Evolutionary conservation across 148 eudicot species (phyloP), one percentile per base, ranked within the genome.

Genomic region (Selenicereus undatus): DNA sequence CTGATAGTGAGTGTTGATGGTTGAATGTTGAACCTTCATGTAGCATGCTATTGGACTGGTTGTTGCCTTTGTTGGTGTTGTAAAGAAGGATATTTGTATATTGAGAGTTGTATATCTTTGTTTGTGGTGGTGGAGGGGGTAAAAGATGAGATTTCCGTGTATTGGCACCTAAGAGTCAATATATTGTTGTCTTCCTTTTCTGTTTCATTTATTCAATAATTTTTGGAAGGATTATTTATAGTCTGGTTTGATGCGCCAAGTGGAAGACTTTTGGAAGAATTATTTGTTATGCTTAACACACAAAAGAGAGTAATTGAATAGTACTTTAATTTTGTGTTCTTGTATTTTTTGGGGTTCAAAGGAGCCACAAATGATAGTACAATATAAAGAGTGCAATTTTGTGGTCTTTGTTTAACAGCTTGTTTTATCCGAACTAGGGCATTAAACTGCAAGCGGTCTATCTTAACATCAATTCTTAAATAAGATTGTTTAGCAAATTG

Each of bases 91-190:
- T 66, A 78, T 86, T 75, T 83, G 88, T 86, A 86, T 78, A 86
- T 86, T 77, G 73, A 56, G 86, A 86, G 86, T 54, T 80, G 76
- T 86, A 80, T 79, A 86, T 79, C 71, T 71, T 51, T 20, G 76
- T 85, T 78, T 79, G 78, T 79, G 79, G 60, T 75, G 80, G 75
- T 79, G 80, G 82, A 76, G 74, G 66, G 35, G 32, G 71, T n/a
- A 64, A n/a, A 66, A 66, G 35, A 66, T 26, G 71, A 11, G 68
- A 64, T 64, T 64, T 64, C 42, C 75, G 45, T 85, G 75, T 85
- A 81, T 81, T 84, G 86, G 73, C 76, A 80, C 51, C 52, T 42
- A 83, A 80, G n/a, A 73, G 71, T 76, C 82, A 80, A 83, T 80
- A 80, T 80, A 71, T 75, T 80, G 80, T 60, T 84, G 86, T 84